Percentiles rank a stretch among this genome's conserved stretches.
Conservation (phyloP, 139 green algal genomes). For the Closterium sp. region DNA sequence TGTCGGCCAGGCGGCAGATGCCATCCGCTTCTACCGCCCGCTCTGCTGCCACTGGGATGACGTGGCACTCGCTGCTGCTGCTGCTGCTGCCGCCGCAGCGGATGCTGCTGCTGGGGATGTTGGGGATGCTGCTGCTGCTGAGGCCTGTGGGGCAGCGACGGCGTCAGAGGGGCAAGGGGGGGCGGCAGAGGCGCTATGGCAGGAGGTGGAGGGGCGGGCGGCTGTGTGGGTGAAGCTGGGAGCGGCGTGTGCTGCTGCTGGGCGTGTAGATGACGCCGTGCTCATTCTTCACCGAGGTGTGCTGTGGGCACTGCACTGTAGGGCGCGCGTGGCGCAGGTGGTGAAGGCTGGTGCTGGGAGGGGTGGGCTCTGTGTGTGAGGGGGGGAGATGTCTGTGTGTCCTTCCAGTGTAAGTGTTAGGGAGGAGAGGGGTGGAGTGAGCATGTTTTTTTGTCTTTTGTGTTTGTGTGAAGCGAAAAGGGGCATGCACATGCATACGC, state of each 20-base stretch:
- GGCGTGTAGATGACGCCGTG: not conserved
- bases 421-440: not conserved
- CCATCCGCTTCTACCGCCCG: not conserved
- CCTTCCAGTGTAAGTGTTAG: too few relatives aligned
- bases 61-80: not conserved
- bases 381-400: not conserved
- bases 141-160: not conserved
- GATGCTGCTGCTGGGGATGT: not conserved
- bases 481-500: too few relatives aligned
- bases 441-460: not conserved
- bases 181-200: not conserved
- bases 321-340: too few relatives aligned
- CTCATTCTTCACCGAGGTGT: not conserved
- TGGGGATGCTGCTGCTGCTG: not conserved
- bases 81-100: not conserved
- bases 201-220: not conserved
- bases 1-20: constrained; percentile 21
- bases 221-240: not conserved
- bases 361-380: not conserved
- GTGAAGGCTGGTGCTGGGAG: too few relatives aligned
- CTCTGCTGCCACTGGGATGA: not conserved
- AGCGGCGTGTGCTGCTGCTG: not conserved
- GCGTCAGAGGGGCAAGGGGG: not conserved
- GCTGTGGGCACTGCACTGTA: too few relatives aligned
- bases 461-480: not conserved